Evolutionary conservation across 139 green algal species (phyloP), one percentile per base, ranked within the genome.

Genomic region (Volvox africanus): DNA sequence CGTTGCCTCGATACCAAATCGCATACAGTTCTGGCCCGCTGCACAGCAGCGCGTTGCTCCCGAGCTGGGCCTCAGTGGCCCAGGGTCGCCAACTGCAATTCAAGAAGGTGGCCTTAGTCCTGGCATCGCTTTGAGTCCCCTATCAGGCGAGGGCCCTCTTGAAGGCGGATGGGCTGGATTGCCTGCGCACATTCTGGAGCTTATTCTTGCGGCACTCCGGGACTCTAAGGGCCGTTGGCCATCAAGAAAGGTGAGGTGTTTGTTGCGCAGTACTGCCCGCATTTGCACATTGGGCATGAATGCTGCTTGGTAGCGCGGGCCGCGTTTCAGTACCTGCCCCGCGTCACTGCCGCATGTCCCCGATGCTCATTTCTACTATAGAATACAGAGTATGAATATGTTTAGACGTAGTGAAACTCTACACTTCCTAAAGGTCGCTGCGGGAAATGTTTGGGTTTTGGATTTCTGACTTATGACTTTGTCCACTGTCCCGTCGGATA

Each of bases 171-270:
- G 82, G 82, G 65, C 61, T 13, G 26, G 33, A 13, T 2, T 88
- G 9, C 62, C 82, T 22, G 82, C 33, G 18, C 82, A 88, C 65
- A 18, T 88, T n/a, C 22, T 88, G 22, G 82, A 88, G 22, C 9
- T 67, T 24, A 80, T 88, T 36, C 67, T 88, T 0, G 35, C 65
- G 11, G 21, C 35, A 13, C 65, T 88, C 1, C 33, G 82, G 44
- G 82, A 80, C 61, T 26, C 62, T 1, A 19, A 79, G 22, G 82
- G 82, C 13, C 65, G 65, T 28, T 88, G 82, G 82, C 82, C 82
- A 16, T 73, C 65, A 73, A 24, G 65, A 73, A 73, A 73, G 65
- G 65, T 73, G 65, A 55, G 9, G 5, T 12, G 65, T 73, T 73
- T 73, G 24, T 12, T 73, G 65, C 21, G 24, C 5, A 55, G 44